Base-by-base conservation (phyloP, 2,329 filamentous ascomycete genomes). In the Diaporthe capsici region DNA sequence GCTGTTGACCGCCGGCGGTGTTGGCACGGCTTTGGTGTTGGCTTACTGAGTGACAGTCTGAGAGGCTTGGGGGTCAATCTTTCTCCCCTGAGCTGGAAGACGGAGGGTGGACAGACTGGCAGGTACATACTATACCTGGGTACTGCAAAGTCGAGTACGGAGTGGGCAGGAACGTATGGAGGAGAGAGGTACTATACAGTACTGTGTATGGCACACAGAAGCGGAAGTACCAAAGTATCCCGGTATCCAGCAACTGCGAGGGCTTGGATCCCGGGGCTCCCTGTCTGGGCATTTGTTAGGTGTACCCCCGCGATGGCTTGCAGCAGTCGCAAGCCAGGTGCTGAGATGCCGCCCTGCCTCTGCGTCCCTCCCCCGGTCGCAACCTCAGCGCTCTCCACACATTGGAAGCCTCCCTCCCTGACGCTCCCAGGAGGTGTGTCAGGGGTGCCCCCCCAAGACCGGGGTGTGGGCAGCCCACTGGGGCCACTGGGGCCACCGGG, bases 381-480 rank as follows among this genome's bases (percentile, higher is more conserved):
- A 28, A 44, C 73, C 55, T 65, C 75, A 53, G 63, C 75, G 60
- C 71, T 65, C 73, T 75, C 75, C 75, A 74, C 75, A 76, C 49
- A 42, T 65, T 49, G 17, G 17, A 28, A 53, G 37, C 44, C 63
- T 67, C 57, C 63, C 75, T 71, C 75, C 75, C 75, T 76, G 74
- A 37, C 74, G 65, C 75, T 68, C 75, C 75, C 60, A 58, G 75
- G 72, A 67, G 73, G 39, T 47, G 39, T 53, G 61, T 72, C 73
- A 75, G 75, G 75, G 75, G 73, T 70, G 47, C 70, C 71, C 75
- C 75, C 75, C 74, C 53, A 71, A 74, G 72, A 60, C 67, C 60
- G 53, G 47, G 55, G 72, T 72, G 31, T 58, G 60, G 55, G 70
- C 61, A 57, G 60, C 68, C 34, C 58, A 37, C 57, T 60, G 47